Base-by-base conservation (phyloP, 805 yeast genomes). In the Brettanomyces custersianus region DNA sequence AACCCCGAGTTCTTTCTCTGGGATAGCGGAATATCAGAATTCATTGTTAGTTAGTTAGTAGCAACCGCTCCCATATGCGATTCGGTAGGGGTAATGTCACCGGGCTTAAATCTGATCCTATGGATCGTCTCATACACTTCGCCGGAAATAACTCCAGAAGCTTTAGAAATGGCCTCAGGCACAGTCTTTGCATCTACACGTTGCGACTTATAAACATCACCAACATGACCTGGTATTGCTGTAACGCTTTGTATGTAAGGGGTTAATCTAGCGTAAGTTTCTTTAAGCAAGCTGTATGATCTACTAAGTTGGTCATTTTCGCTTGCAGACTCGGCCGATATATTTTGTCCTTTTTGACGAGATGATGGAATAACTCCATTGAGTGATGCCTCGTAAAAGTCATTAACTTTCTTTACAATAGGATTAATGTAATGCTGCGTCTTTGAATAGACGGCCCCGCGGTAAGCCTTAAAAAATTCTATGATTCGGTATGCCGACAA, bases 131-230 rank as follows among this genome's bases (percentile, higher is more conserved):
- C 47, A 33, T 47, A 49, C 4, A 63, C 65, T 42, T 62, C 65
- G 28, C 44, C 49, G 2, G 66, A 59, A 27, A 62, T 51, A 35
- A 55, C 52, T 40, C 57, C 51, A 17, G 66, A 55, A 13, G 67
- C 55, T 32, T 59, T 55, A 2, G 59, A 55, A n/a, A 62, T 44
- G 2, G 64, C 65, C 20, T 47, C 48, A 11, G 61, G 46, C 13
- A 61, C 41, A 4, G 59, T 43, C 1, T 49, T 41, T 4, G 48
- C 42, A 20, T 59, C 54, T 11, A 47, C 43, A 35, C 46, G 45
- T 39, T 60, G 63, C 13, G 46, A 44, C 12, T 40, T 27, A 43
- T 59, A 62, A 20, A 54, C 51, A 16, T 45, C 46, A n/a, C 48
- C 33, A 22, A 60, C 57, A 37, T 62, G 62, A 2, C 49, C 41